These are phyloP conservation scores for Fusarium keratoplasticum DNA, from an alignment of 2,329 filamentous ascomycete species.

Conservation along the genomic window DNA sequence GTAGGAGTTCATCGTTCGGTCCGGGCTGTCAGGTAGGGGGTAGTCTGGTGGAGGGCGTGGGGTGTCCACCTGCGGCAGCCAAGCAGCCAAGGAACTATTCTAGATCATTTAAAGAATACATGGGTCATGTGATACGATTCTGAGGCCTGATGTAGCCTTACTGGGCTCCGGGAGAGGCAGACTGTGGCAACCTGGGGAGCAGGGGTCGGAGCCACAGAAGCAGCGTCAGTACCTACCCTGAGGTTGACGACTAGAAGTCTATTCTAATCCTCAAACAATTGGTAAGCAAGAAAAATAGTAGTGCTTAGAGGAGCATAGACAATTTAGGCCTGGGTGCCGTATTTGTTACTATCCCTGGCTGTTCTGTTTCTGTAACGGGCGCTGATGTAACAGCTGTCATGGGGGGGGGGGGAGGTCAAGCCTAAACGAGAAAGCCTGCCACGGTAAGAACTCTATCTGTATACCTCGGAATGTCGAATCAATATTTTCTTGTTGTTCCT, in stretches of 20 bases:
- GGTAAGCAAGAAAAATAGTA: too few relatives aligned
- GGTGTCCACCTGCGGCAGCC: not conserved
- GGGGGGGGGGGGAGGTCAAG: too few relatives aligned
- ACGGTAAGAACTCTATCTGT: not conserved
- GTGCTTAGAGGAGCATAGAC: too few relatives aligned
- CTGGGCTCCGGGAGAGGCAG: not conserved
- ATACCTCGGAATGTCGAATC: not conserved
- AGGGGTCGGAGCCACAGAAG: not conserved
- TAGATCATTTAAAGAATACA: not conserved
- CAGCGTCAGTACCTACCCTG: not conserved
- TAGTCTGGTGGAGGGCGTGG: not conserved
- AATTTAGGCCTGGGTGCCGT: too few relatives aligned
- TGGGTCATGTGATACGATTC: not conserved
- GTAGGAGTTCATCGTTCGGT: not conserved
- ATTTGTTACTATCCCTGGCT: too few relatives aligned
- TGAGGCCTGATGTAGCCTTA: not conserved
- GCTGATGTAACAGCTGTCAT: too few relatives aligned
- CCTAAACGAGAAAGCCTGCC: too few relatives aligned
- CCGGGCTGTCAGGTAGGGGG: not conserved
- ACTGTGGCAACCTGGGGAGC: not conserved
- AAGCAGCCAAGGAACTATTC: not conserved
- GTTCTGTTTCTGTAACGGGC: too few relatives aligned
- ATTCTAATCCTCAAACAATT: too few relatives aligned
- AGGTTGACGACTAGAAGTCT: not conserved
- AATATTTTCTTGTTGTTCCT: not conserved